These are phyloP conservation scores for Echeveria elegans DNA, from an alignment of 164 flowering plant species.

Conservation along the genomic window DNA sequence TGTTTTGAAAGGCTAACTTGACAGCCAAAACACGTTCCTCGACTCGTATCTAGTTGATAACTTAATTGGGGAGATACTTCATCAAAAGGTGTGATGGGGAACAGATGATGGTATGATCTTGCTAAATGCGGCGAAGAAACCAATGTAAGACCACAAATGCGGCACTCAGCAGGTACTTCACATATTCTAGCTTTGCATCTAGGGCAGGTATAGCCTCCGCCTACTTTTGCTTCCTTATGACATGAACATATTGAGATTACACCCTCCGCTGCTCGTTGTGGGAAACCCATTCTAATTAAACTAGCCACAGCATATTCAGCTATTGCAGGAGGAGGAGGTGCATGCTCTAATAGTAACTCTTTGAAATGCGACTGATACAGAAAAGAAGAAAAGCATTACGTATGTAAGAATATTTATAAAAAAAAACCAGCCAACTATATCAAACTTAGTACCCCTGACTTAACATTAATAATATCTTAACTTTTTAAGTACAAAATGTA, in stretches of 20 bases:
- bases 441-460: background rate
- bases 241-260: slow-evolving; percentile 85
- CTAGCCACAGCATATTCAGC: slow-evolving; percentile 88
- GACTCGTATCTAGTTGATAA: slow-evolving; percentile 24
- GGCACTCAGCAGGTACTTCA: slow-evolving; percentile 87
- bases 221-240: slow-evolving; percentile 83
- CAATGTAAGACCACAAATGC: slow-evolving; percentile 87
- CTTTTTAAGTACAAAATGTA: background rate
- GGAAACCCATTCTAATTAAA: slow-evolving; percentile 95
- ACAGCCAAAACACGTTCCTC: slow-evolving; percentile 76
- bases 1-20: slow-evolving; percentile 40
- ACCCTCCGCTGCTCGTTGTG: slow-evolving; percentile 91
- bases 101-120: slow-evolving; percentile 94
- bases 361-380: slow-evolving; percentile 64
- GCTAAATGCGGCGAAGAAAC: slow-evolving; percentile 98
- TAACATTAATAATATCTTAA: background rate
- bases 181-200: slow-evolving; percentile 94
- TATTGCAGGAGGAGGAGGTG: slow-evolving; percentile 95
- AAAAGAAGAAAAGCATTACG: slow-evolving; percentile 1
- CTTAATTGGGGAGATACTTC: slow-evolving; percentile 42
- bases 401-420: background rate
- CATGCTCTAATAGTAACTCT: slow-evolving; percentile 80
- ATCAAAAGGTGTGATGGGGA: slow-evolving; percentile 70
- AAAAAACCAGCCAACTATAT: background rate
- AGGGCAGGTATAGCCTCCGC: slow-evolving; percentile 93